These are phyloP conservation scores for Candida anglica DNA, from an alignment of 805 yeast species.

Conservation along the genomic window DNA sequence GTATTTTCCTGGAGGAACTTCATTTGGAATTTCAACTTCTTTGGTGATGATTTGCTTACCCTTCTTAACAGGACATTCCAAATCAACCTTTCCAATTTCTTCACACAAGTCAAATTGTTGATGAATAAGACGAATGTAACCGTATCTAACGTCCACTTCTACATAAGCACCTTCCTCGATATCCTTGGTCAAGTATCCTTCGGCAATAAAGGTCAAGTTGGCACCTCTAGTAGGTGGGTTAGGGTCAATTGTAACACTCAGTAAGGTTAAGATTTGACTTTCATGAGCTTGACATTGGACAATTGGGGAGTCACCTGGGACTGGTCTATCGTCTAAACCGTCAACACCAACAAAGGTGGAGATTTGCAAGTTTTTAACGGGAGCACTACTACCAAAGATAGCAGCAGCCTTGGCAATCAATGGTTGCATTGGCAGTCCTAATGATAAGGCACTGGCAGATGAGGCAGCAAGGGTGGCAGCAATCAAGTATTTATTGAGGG, in stretches of 20 bases:
- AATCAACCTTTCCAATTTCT: constrained; percentile 74
- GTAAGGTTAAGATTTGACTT: constrained; percentile 61
- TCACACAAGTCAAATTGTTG: constrained; percentile 95
- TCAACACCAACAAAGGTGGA: constrained; percentile 26
- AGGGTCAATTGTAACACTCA: constrained; percentile 61
- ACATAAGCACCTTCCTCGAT: constrained; percentile 88
- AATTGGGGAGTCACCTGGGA: constrained; percentile 90
- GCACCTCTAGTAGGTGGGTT: constrained; percentile 89
- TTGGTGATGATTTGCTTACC: constrained; percentile 69
- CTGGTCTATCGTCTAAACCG: constrained; percentile 50
- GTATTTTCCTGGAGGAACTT: constrained; percentile 95
- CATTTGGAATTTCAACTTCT: constrained; percentile 77
- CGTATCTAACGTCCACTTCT: constrained; percentile 89
- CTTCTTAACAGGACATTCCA: constrained; percentile 74
- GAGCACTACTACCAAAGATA: constrained; percentile 7
- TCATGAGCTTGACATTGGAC: constrained; percentile 65
- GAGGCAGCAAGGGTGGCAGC: constrained; percentile 8
- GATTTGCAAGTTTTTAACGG: constrained; percentile 1
- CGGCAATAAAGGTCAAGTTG: constrained; percentile 74
- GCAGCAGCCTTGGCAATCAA: constrained; percentile 10
- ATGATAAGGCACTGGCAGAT: constrained; percentile 15
- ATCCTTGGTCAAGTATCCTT: constrained; percentile 53
- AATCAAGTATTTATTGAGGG: background rate
- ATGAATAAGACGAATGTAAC: constrained; percentile 81
- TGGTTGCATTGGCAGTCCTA: constrained; percentile 15